Percentiles rank a stretch among this genome's conserved stretches.
Conservation (phyloP, 116 monocot genomes). For the Zostera marina region DNA sequence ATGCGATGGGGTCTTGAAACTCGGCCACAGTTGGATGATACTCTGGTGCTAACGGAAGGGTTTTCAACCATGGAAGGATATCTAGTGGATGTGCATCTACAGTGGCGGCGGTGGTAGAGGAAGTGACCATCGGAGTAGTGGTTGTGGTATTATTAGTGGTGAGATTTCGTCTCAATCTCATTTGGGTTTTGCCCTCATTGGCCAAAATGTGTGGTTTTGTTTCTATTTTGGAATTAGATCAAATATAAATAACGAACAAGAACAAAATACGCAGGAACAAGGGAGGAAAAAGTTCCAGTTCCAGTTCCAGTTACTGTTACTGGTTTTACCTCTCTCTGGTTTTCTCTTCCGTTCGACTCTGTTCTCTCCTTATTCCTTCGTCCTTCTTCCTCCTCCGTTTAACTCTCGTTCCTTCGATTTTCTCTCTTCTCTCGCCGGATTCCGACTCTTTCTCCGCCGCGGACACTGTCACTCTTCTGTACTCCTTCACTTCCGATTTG, state of each 20-base stretch:
- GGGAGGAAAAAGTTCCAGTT: no score
- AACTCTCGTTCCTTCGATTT: no score
- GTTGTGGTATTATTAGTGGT: no score
- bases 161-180: slow-evolving; percentile 1
- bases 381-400: background rate
- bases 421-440: background rate
- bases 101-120: slow-evolving; percentile 3
- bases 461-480: background rate
- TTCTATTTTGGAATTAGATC: background rate
- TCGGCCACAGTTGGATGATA: slow-evolving; percentile 70
- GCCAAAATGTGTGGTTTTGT: background rate
- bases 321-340: background rate
- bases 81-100: slow-evolving; percentile 18
- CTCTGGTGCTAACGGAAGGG: slow-evolving; percentile 77
- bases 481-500: background rate
- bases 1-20: slow-evolving; percentile 86
- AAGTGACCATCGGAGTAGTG: background rate
- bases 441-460: background rate
- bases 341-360: background rate
- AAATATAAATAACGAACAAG: background rate
- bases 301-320: no score
- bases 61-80: slow-evolving; percentile 56
- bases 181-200: background rate
- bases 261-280: background rate
- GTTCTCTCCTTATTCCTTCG: background rate